Evolutionary conservation across 2,329 filamentous ascomycete genomes (phyloP).

Genomic region (Colletotrichum sp.): DNA sequence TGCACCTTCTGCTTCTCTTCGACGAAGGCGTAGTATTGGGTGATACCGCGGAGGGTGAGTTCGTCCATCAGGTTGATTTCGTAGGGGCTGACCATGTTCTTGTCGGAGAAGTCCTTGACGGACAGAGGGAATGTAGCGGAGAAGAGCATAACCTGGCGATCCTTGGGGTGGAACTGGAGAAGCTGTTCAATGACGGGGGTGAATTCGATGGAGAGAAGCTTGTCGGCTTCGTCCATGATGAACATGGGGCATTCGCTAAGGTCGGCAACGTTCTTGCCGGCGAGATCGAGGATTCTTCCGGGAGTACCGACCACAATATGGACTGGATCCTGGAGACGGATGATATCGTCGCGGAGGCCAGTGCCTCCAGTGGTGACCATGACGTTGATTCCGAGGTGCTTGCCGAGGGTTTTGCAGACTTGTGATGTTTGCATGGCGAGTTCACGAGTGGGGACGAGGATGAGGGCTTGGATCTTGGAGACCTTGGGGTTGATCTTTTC

Average conservation of each 20-base stretch:
- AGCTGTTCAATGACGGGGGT: slow-evolving; percentile 97
- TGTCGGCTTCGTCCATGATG: slow-evolving; percentile 99
- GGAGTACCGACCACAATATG: slow-evolving; percentile 98
- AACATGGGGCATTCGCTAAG: slow-evolving; percentile 96
- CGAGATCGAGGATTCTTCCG: slow-evolving; percentile 93
- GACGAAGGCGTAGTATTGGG: slow-evolving; percentile 98
- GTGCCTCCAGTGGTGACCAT: slow-evolving; percentile 99
- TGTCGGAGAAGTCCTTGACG: slow-evolving; percentile 97
- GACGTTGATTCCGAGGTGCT: slow-evolving; percentile 95
- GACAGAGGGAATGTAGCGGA: slow-evolving; percentile 97
- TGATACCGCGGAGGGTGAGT: slow-evolving; percentile 95
- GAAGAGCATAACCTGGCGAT: slow-evolving; percentile 99
- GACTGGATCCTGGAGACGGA: slow-evolving; percentile 90
- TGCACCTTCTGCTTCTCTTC: slow-evolving; percentile 99
- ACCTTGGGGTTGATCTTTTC: slow-evolving; percentile 97
- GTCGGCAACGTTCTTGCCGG: slow-evolving; percentile 95
- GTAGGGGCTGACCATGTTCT: slow-evolving; percentile 95
- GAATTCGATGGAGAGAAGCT: slow-evolving; percentile 94
- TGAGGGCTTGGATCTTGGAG: slow-evolving; percentile 94
- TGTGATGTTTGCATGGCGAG: slow-evolving; percentile 98
- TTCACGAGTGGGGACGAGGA: slow-evolving; percentile 95
- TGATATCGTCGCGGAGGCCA: slow-evolving; percentile 92
- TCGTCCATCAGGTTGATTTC: slow-evolving; percentile 99
- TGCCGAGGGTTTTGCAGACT: slow-evolving; percentile 97
- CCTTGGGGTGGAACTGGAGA: slow-evolving; percentile 92